A percentile compares a stretch with the other conserved stretches of the same genome.
Evolutionary conservation across 768 basidiomycete species (phyloP).

Genomic region (Tylopilus vinaceipallidus): DNA sequence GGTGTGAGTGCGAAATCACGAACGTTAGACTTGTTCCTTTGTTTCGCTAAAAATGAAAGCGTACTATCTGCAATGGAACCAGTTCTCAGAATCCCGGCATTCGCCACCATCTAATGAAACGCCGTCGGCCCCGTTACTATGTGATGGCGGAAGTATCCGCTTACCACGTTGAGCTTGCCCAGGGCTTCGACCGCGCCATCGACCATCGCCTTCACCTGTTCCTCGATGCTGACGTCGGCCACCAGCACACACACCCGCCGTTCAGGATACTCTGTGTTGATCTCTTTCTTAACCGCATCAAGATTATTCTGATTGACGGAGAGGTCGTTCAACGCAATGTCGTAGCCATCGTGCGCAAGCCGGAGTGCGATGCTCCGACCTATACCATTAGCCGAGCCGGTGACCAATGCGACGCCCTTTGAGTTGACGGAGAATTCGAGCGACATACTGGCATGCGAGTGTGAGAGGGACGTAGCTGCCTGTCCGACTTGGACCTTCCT

Average conservation of each 20-base stretch:
- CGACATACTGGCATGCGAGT: conserved; percentile 7
- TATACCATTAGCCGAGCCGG: conserved; percentile 33
- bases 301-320: conserved; percentile 17
- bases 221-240: conserved; percentile 30
- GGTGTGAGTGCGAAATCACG: background rate
- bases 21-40: background rate
- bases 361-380: conserved; percentile 35
- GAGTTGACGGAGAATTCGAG: background rate
- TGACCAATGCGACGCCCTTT: conserved; percentile 33
- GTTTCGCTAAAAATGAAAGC: background rate
- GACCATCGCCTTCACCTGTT: conserved; percentile 32
- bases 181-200: conserved; percentile 22
- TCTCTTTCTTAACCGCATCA: conserved; percentile 14
- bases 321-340: conserved; percentile 36
- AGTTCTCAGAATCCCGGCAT: conserved; percentile 17
- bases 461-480: background rate
- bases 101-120: conserved; percentile 15
- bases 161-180: conserved; percentile 36
- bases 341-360: conserved; percentile 37
- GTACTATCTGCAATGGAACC: conserved; percentile 10
- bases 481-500: background rate
- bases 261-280: conserved; percentile 6
- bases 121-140: conserved; percentile 1
- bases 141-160: background rate
- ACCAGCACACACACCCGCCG: conserved; percentile 7